These are phyloP conservation scores for Nicotiana sylvestris DNA, from an alignment of 257 asterid genomes.

Conservation along the genomic window DNA sequence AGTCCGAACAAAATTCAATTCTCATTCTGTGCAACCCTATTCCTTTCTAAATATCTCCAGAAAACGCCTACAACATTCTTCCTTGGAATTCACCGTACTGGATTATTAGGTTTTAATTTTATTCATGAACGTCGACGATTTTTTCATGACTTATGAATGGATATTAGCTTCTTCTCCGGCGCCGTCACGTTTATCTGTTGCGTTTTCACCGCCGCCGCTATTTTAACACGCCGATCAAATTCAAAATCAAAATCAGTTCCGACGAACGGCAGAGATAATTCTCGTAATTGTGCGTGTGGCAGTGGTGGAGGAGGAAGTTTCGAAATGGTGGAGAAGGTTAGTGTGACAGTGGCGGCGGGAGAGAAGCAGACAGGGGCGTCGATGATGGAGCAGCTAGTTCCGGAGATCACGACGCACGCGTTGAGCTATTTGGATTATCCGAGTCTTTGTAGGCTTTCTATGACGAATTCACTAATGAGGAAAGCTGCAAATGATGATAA, in stretches of 20 bases:
- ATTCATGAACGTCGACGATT: slow-evolving; percentile 37
- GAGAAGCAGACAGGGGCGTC: slow-evolving; percentile 84
- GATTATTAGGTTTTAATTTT: slow-evolving; percentile 9
- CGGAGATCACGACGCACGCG: slow-evolving; percentile 96
- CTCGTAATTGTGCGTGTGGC: neutral
- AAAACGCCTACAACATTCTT: neutral
- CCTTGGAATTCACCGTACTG: neutral
- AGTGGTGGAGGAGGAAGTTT: slow-evolving; percentile 14
- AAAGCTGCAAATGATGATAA: slow-evolving; percentile 96
- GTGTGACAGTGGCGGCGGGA: slow-evolving; percentile 36
- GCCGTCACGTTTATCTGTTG: slow-evolving; percentile 44
- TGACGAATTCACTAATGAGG: slow-evolving; percentile 95
- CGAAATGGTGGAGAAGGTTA: slow-evolving; percentile 18
- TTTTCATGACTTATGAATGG: slow-evolving; percentile 66
- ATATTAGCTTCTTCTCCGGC: slow-evolving; percentile 29
- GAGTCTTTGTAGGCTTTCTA: slow-evolving; percentile 90
- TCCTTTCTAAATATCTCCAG: neutral
- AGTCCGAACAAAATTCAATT: no score
- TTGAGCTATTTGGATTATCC: slow-evolving; percentile 92
- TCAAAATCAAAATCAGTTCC: slow-evolving; percentile 16
- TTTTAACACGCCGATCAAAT: slow-evolving; percentile 30
- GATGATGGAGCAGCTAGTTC: slow-evolving; percentile 99
- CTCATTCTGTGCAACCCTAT: neutral
- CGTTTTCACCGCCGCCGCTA: slow-evolving; percentile 33
- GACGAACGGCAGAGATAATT: slow-evolving; percentile 16